These are phyloP conservation scores for Trapa bicornis DNA, from an alignment of 345 rosid species.

Conservation along the genomic window DNA sequence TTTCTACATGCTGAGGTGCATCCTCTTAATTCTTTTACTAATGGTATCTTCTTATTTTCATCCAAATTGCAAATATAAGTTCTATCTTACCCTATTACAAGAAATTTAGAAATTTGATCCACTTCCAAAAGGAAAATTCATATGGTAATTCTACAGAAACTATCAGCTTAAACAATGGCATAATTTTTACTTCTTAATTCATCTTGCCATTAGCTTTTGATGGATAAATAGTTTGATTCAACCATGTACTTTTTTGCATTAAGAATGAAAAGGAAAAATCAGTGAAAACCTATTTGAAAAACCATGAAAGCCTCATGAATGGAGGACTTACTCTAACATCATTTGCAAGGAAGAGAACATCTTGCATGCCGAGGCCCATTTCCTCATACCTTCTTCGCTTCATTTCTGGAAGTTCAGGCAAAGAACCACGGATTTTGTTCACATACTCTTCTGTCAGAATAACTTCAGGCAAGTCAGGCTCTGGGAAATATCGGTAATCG, in stretches of 20 bases:
- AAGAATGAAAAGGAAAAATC: not conserved
- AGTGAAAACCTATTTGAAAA: not conserved
- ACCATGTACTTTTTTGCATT: not conserved
- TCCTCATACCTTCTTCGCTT: conserved; percentile 75
- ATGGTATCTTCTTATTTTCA: not conserved
- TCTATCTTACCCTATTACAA: not conserved
- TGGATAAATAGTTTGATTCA: not conserved
- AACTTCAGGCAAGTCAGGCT: conserved; percentile 94
- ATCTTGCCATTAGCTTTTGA: not conserved
- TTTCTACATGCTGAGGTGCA: not conserved
- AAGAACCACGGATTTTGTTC: conserved; percentile 36
- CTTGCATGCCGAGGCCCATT: conserved; percentile 87
- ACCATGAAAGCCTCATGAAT: not conserved
- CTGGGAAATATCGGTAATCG: conserved; percentile 90
- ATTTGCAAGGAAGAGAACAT: conserved; percentile 89
- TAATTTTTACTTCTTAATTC: not conserved
- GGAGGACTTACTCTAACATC: conserved; percentile 49
- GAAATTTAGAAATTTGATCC: not conserved
- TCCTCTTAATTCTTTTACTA: not conserved
- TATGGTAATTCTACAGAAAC: not conserved
- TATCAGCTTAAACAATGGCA: not conserved
- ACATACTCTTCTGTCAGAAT: conserved; percentile 52
- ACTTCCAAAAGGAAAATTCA: not conserved
- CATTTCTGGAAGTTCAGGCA: conserved; percentile 88
- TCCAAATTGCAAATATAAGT: not conserved